phyloP scores from a whole-genome alignment of 2,329 filamentous ascomycete genomes.

The Lachnellula occidentalis region DNA sequence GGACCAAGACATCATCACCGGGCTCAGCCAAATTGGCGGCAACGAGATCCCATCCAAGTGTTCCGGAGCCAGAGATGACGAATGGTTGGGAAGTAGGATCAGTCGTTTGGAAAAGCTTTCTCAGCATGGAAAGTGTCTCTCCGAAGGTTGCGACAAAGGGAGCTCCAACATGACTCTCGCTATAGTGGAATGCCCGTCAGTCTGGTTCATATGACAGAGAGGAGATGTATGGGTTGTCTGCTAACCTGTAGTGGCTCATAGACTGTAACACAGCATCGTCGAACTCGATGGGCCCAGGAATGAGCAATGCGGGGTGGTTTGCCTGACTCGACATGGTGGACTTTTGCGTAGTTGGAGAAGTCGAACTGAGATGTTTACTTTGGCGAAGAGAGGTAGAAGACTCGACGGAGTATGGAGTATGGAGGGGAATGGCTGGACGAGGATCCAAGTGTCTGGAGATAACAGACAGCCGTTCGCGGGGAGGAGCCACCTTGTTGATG shows the following conservation, averaged over 20 bases:
- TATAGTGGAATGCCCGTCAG: constrained; percentile 34
- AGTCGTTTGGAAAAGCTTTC: constrained; percentile 90
- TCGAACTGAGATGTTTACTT: constrained; percentile 16
- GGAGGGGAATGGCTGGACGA: constrained; percentile 28
- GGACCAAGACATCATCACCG: constrained; percentile 84
- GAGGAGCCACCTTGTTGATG: constrained; percentile 22
- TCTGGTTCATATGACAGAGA: neutral
- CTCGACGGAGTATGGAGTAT: constrained; percentile 27
- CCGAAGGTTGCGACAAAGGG: constrained; percentile 88
- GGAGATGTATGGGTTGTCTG: constrained; percentile 8
- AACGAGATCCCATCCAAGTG: constrained; percentile 93
- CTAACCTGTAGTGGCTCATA: constrained; percentile 89
- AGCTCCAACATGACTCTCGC: constrained; percentile 88
- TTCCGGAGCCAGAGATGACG: constrained; percentile 89
- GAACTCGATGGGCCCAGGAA: constrained; percentile 96
- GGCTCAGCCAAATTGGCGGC: constrained; percentile 88
- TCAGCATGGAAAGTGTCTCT: constrained; percentile 80
- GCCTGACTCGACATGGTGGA: constrained; percentile 55
- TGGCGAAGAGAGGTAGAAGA: constrained; percentile 12
- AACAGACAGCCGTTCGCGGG: constrained; percentile 30
- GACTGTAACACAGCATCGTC: constrained; percentile 93
- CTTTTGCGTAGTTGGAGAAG: constrained; percentile 12
- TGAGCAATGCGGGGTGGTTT: constrained; percentile 71
- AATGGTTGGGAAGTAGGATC: constrained; percentile 82
- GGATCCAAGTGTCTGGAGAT: constrained; percentile 35